Evolutionary conservation across 805 yeast species (phyloP).

Genomic region (Saturnispora ahearnii): DNA sequence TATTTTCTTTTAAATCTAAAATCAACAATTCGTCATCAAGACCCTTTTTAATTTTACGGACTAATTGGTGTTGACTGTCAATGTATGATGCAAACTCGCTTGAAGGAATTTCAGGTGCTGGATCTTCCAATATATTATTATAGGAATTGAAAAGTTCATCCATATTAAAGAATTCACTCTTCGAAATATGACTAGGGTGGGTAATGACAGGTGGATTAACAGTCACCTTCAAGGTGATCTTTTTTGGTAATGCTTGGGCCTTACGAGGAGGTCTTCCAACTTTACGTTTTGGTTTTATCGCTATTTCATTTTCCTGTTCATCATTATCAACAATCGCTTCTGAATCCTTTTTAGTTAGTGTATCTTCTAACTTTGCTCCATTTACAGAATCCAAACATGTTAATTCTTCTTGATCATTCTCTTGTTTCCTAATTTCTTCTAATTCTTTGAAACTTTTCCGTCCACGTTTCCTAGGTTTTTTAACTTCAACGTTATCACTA

Average conservation of each 20-base stretch:
- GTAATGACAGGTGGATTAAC: slow-evolving; percentile 42
- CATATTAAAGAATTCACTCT: slow-evolving; percentile 36
- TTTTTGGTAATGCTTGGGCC: not conserved
- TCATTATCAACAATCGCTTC: not conserved
- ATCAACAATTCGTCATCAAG: slow-evolving; percentile 35
- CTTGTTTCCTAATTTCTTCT: not conserved
- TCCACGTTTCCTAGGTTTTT: not conserved
- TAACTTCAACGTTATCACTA: not conserved
- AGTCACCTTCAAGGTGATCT: slow-evolving; percentile 24
- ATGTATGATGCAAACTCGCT: slow-evolving; percentile 58
- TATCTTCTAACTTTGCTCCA: not conserved
- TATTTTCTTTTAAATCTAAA: slow-evolving; percentile 35
- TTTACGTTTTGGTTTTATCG: not conserved
- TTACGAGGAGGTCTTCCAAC: not conserved
- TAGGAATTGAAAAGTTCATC: slow-evolving; percentile 45
- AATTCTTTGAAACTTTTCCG: not conserved
- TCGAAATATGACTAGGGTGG: slow-evolving; percentile 49
- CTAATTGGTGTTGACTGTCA: slow-evolving; percentile 38
- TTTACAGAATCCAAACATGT: not conserved
- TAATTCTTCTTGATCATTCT: not conserved
- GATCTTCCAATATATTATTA: slow-evolving; percentile 45
- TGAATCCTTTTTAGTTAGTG: not conserved
- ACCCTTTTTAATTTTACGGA: slow-evolving; percentile 39
- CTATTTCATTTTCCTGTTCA: not conserved
- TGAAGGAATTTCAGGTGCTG: slow-evolving; percentile 36